Conservation (phyloP, 257 asterid genomes). For the Solanum chiquidenum region DNA sequence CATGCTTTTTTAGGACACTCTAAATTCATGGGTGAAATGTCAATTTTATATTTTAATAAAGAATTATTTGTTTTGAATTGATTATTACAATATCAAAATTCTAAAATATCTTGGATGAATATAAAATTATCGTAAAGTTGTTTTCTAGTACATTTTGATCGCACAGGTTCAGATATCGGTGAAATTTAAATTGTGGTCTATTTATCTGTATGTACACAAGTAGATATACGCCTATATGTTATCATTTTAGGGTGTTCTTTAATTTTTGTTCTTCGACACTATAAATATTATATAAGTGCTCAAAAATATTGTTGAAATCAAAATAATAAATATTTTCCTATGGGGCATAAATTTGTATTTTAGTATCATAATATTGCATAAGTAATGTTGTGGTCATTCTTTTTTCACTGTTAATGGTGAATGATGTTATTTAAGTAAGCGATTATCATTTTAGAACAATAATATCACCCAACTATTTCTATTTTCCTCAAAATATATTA, state of each 20-base stretch:
- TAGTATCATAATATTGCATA: background rate
- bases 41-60: too few relatives aligned
- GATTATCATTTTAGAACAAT: background rate
- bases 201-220: background rate
- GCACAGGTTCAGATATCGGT: background rate
- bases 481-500: background rate
- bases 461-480: background rate
- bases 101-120: background rate
- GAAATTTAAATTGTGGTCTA: background rate
- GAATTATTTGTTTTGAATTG: background rate
- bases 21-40: background rate
- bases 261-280: background rate
- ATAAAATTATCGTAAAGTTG: background rate
- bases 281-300: background rate
- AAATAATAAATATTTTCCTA: background rate
- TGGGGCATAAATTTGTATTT: background rate
- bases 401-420: background rate
- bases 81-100: background rate
- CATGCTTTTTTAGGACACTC: background rate
- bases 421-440: background rate
- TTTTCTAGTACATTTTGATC: background rate
- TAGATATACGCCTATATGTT: background rate
- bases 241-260: background rate
- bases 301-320: background rate
- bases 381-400: background rate